Evolutionary conservation across 495 filamentous ascomycete genomes (phyloP).

Genomic region (Hypoxylon trugodes): DNA sequence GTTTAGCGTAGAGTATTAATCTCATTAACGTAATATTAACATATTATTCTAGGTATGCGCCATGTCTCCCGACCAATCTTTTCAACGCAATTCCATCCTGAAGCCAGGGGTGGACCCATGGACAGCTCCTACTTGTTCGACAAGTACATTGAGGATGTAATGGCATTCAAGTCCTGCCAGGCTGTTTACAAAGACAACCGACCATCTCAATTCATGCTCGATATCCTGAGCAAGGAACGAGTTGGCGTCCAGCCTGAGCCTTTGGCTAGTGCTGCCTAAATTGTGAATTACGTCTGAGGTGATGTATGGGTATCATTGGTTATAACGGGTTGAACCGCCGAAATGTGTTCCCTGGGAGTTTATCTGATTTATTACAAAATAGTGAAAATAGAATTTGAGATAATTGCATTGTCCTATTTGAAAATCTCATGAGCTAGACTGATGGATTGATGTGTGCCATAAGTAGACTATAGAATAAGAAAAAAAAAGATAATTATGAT

Average conservation of each 20-base stretch:
- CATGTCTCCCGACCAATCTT: conserved; percentile 97
- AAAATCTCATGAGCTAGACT: too few relatives aligned
- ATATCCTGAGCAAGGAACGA: conserved; percentile 90
- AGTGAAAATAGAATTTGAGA: too few relatives aligned
- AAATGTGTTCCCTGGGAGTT: background rate
- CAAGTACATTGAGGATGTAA: conserved; percentile 89
- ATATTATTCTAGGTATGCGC: conserved; percentile 70
- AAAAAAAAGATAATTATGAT: too few relatives aligned
- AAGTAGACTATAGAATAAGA: too few relatives aligned
- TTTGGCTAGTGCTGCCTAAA: conserved; percentile 51
- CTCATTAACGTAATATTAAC: conserved; percentile 29
- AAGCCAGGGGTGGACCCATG: conserved; percentile 94
- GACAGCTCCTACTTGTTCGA: conserved; percentile 96
- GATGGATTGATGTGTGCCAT: too few relatives aligned
- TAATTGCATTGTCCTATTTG: too few relatives aligned
- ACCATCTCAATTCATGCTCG: conserved; percentile 85
- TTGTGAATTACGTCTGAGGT: conserved; percentile 1
- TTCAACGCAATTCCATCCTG: conserved; percentile 97
- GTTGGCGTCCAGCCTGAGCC: conserved; percentile 83
- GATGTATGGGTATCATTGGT: conserved; percentile 11
- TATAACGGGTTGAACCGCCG: background rate
- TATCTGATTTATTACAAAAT: too few relatives aligned
- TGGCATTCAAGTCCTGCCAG: conserved; percentile 85
- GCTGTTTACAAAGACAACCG: conserved; percentile 76
- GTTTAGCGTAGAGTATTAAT: background rate